These are phyloP conservation scores for Quercus rubra DNA, from an alignment of 306 rosid species.

Conservation along the genomic window DNA sequence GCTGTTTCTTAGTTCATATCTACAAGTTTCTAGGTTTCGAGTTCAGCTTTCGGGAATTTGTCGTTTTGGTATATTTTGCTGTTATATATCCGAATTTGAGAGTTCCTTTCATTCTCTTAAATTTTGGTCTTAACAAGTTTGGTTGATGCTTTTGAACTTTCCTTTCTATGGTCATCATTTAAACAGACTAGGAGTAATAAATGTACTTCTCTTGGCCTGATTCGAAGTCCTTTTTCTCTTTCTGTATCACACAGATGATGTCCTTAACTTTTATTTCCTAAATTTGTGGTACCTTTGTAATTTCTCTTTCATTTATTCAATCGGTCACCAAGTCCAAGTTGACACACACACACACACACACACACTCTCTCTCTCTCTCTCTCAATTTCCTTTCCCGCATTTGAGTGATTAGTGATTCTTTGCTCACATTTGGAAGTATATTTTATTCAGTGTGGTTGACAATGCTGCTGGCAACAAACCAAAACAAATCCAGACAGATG, in stretches of 20 bases:
- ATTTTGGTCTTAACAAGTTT: not conserved
- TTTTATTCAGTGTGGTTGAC: constrained; percentile 30
- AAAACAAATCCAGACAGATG: constrained; percentile 11
- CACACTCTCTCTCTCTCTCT: not conserved
- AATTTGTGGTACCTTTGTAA: not conserved
- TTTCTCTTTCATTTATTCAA: not conserved
- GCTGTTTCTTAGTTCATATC: not conserved
- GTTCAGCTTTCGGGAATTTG: not conserved
- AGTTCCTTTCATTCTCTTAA: not conserved
- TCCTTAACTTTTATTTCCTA: not conserved
- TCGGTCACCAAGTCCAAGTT: not conserved
- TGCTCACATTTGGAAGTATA: constrained; percentile 14
- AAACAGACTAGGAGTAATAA: not conserved
- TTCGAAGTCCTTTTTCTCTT: not conserved
- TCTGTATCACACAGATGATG: not conserved
- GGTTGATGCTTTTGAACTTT: not conserved
- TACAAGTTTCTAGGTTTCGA: not conserved
- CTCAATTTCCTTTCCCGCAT: not conserved
- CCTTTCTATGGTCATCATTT: not conserved
- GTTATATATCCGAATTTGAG: not conserved
- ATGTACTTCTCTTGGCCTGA: not conserved
- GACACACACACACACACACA: too few species aligned
- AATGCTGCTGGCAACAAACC: constrained; percentile 7
- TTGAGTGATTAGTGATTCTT: not conserved
- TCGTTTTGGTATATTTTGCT: not conserved